phyloP scores from a whole-genome alignment of 2,329 filamentous ascomycete genomes.

The Diaporthe vexans region DNA sequence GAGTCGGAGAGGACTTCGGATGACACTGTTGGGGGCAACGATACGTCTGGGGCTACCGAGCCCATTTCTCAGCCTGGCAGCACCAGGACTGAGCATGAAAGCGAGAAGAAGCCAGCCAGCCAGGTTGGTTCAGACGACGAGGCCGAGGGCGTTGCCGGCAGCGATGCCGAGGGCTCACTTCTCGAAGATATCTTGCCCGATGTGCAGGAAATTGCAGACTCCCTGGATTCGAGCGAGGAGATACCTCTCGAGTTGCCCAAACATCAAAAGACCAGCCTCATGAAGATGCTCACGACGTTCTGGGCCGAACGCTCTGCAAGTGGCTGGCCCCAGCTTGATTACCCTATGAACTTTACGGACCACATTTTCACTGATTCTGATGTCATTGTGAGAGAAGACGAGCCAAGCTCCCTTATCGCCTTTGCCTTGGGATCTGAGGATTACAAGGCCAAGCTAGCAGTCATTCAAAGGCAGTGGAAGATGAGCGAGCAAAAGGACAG shows the following conservation, averaged over 20 bases:
- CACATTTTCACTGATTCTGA: conserved; percentile 98
- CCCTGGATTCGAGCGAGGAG: conserved; percentile 72
- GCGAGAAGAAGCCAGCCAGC: conserved; percentile 62
- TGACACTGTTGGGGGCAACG: conserved; percentile 38
- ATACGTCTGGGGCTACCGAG: conserved; percentile 38
- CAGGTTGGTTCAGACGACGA: conserved; percentile 79
- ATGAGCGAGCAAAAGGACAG: conserved; percentile 56
- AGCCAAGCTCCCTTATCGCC: conserved; percentile 95
- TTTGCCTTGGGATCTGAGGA: conserved; percentile 91
- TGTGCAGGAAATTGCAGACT: conserved; percentile 73
- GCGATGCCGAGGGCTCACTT: conserved; percentile 79
- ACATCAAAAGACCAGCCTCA: conserved; percentile 91
- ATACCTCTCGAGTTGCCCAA: conserved; percentile 84
- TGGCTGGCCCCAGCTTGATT: conserved; percentile 92
- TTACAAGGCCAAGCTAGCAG: conserved; percentile 83
- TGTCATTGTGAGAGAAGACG: conserved; percentile 96
- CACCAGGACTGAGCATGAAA: conserved; percentile 57
- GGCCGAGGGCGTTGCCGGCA: conserved; percentile 62
- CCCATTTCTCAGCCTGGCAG: conserved; percentile 53
- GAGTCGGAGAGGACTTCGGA: conserved; percentile 38
- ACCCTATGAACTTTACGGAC: conserved; percentile 88
- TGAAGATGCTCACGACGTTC: conserved; percentile 97
- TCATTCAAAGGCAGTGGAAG: conserved; percentile 70
- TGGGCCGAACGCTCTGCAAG: conserved; percentile 98
- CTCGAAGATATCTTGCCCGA: conserved; percentile 77